Evolutionary conservation across 768 basidiomycete species (phyloP).

Genomic region (Punctularia strigosozonata): DNA sequence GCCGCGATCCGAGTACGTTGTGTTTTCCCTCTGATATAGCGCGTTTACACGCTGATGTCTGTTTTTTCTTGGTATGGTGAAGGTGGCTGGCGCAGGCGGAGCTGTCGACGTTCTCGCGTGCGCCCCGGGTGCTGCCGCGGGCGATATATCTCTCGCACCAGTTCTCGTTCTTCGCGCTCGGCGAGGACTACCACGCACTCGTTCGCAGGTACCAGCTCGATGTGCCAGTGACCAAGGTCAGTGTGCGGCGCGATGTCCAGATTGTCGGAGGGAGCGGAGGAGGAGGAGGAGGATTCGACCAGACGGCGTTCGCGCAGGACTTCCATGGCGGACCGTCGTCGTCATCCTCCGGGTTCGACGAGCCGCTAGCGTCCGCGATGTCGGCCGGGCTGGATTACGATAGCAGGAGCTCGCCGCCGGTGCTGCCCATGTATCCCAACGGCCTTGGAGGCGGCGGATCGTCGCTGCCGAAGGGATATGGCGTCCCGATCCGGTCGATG

Average conservation of each 20-base stretch:
- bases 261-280: too few relatives aligned
- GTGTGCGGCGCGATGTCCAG: constrained; percentile 64
- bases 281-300: too few relatives aligned
- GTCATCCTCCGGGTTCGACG: constrained; percentile 59
- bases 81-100: constrained; percentile 76
- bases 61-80: not conserved
- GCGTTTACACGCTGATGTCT: constrained; percentile 6
- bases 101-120: constrained; percentile 58
- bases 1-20: constrained; percentile 23
- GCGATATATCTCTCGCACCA: constrained; percentile 80
- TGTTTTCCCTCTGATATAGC: not conserved
- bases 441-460: constrained; percentile 36
- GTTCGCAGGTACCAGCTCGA: constrained; percentile 53
- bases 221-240: constrained; percentile 43
- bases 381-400: constrained; percentile 45
- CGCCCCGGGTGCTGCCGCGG: constrained; percentile 49
- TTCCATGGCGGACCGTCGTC: constrained; percentile 42
- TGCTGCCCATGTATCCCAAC: constrained; percentile 77
- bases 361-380: constrained; percentile 67
- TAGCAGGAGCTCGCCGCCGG: constrained; percentile 22
- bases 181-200: constrained; percentile 73
- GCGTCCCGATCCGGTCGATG: constrained; percentile 46
- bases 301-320: constrained; percentile 41
- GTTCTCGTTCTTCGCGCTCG: constrained; percentile 68
- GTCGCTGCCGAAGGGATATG: constrained; percentile 25